Evolutionary conservation across 441 rosid species (phyloP).

Genomic region (Capsella rubella): DNA sequence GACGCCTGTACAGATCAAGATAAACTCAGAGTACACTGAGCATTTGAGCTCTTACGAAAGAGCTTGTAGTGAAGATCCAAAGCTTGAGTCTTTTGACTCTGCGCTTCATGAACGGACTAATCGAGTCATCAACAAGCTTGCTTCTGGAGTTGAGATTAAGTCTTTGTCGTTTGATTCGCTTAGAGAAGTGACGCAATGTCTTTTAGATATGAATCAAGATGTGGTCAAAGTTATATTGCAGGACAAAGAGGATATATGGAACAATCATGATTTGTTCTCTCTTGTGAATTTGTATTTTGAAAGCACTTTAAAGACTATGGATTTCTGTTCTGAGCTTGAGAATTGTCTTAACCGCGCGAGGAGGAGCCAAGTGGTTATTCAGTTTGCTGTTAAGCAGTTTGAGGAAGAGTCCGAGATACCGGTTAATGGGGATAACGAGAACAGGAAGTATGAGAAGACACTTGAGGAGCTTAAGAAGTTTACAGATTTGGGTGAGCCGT

Average conservation of each 20-base stretch:
- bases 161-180: conserved; percentile 65
- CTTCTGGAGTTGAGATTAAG: conserved; percentile 55
- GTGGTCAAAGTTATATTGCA: conserved; percentile 62
- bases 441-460: conserved; percentile 56
- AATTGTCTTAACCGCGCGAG: conserved; percentile 62
- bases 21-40: conserved; percentile 49
- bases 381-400: conserved; percentile 57
- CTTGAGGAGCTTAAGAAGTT: conserved; percentile 59
- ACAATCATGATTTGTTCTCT: conserved; percentile 56
- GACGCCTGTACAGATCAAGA: conserved; percentile 40
- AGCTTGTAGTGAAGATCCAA: conserved; percentile 63
- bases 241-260: conserved; percentile 65
- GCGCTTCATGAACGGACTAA: conserved; percentile 56
- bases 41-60: conserved; percentile 61
- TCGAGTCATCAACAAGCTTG: conserved; percentile 55
- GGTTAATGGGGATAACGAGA: conserved; percentile 31
- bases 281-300: conserved; percentile 66
- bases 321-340: conserved; percentile 67
- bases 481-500: conserved; percentile 60
- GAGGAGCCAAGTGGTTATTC: conserved; percentile 60
- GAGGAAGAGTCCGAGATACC: conserved; percentile 52
- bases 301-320: conserved; percentile 60
- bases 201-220: conserved; percentile 71
- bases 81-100: conserved; percentile 61
- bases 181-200: conserved; percentile 59